phyloP scores from a whole-genome alignment of 768 basidiomycete genomes.

The Phylloporus arenicola region DNA sequence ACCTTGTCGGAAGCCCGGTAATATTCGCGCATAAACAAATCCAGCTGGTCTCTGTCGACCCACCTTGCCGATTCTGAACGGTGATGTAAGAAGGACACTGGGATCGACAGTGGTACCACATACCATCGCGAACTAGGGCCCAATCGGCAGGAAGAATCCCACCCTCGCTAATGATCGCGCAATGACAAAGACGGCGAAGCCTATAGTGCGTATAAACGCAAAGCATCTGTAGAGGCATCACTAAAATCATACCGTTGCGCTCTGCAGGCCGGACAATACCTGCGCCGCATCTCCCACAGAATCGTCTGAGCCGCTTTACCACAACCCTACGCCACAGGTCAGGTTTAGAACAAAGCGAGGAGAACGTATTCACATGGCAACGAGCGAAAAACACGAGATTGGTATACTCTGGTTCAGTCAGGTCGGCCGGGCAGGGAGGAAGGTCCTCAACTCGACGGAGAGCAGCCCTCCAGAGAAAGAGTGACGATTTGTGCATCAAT shows the following conservation, averaged over 20 bases:
- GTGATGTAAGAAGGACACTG: neutral
- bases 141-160: conserved; percentile 1
- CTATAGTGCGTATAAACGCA: neutral
- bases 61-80: neutral
- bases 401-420: conserved; percentile 42
- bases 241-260: conserved; percentile 3
- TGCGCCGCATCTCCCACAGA: conserved; percentile 16
- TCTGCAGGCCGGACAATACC: conserved; percentile 14
- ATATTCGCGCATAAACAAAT: conserved; percentile 5
- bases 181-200: neutral
- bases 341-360: neutral
- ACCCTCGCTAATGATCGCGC: neutral
- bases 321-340: conserved; percentile 6
- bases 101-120: neutral
- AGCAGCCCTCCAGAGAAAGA: conserved; percentile 22
- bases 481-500: conserved; percentile 30
- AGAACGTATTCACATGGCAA: conserved; percentile 20
- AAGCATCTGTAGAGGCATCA: neutral
- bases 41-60: conserved; percentile 12
- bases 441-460: conserved; percentile 34
- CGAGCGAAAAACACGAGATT: conserved; percentile 33
- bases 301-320: conserved; percentile 4
- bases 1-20: neutral
- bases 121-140: conserved; percentile 1
- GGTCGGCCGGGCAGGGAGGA: conserved; percentile 40